Percentiles rank a stretch among this genome's conserved stretches.
phyloP scores from a whole-genome alignment of 129 eudicot species.

The Scalesia atractyloides region DNA sequence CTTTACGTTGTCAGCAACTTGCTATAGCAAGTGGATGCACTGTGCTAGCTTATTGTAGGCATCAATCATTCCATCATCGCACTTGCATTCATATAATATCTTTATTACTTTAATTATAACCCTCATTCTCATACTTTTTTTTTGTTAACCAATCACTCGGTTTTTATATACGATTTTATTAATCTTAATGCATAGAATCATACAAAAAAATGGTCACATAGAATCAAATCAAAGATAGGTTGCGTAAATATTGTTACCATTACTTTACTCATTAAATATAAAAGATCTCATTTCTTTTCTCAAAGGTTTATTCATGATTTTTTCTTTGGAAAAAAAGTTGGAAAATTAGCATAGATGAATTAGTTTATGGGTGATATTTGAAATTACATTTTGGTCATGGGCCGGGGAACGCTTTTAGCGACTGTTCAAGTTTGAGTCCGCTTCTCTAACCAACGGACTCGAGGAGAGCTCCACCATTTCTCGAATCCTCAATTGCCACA shows the following conservation, averaged over 20 bases:
- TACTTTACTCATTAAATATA: slow-evolving; percentile 20
- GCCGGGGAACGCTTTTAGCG: no score
- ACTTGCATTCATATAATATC: slow-evolving; percentile 9
- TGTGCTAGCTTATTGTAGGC: slow-evolving; percentile 10
- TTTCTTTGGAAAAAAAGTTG: no score
- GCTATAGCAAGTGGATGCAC: slow-evolving; percentile 29
- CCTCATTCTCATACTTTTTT: slow-evolving; percentile 22
- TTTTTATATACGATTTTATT: slow-evolving; percentile 13
- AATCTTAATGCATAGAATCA: slow-evolving; percentile 1
- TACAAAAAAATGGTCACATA: slow-evolving; percentile 8
- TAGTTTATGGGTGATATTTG: no score
- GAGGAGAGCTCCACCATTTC: no score
- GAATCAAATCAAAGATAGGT: slow-evolving; percentile 38
- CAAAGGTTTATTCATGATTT: background rate
- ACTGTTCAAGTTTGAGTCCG: no score
- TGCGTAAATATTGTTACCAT: slow-evolving; percentile 18
- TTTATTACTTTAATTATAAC: slow-evolving; percentile 20
- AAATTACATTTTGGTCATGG: no score
- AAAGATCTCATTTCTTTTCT: slow-evolving; percentile 7
- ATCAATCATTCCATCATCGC: slow-evolving; percentile 5
- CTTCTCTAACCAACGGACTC: no score
- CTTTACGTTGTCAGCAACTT: slow-evolving; percentile 25
- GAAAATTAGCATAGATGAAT: no score
- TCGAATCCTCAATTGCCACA: no score
- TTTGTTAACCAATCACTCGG: slow-evolving; percentile 23